Percentiles rank a stretch among this genome's conserved stretches.
phyloP scores from a whole-genome alignment of 2,329 filamentous ascomycete genomes.

The Fusarium beomiforme region DNA sequence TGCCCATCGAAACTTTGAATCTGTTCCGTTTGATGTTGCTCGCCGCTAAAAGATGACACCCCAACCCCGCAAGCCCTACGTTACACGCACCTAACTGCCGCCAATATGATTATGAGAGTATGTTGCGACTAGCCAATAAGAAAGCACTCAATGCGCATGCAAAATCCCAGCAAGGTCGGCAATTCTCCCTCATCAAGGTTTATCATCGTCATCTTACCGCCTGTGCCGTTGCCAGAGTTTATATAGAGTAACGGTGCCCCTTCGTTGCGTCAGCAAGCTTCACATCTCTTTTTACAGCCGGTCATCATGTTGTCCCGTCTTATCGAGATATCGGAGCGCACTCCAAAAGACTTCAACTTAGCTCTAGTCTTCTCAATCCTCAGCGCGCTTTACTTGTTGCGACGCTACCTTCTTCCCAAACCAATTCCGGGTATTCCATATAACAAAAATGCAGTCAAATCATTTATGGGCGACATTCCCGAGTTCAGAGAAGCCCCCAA shows the following conservation, averaged over 20 bases:
- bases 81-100: not conserved
- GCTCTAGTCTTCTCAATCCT: not conserved
- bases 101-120: not conserved
- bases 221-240: rapidly evolving
- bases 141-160: rapidly evolving
- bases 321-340: not conserved
- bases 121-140: not conserved
- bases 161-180: not conserved
- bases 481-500: slow-evolving; percentile 9
- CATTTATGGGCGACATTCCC: slow-evolving; percentile 22
- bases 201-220: rapidly evolving
- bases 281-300: rapidly evolving
- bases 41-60: not conserved
- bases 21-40: not conserved
- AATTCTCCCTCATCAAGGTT: not conserved
- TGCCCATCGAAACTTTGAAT: not conserved
- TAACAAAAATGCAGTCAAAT: slow-evolving; percentile 21
- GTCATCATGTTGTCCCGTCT: not conserved
- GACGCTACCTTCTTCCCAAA: slow-evolving; percentile 11
- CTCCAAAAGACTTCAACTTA: not conserved
- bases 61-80: not conserved
- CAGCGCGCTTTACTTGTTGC: not conserved
- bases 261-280: not conserved
- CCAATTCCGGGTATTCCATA: slow-evolving; percentile 28
- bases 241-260: not conserved